phyloP scores from a whole-genome alignment of 192 early-diverging fungal genomes.

The Spinellus fusiger region DNA sequence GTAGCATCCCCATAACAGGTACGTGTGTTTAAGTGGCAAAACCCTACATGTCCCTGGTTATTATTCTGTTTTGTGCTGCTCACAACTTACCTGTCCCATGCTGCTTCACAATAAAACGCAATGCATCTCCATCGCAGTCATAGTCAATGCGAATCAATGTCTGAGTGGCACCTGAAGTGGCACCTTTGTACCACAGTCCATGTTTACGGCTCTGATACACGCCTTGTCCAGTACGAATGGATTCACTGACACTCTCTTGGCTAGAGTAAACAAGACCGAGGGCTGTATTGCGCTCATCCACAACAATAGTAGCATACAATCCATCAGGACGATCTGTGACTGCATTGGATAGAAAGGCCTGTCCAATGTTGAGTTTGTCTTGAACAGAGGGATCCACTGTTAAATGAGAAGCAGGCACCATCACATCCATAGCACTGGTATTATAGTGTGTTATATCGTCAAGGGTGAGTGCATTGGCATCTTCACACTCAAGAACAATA shows the following conservation, averaged over 20 bases:
- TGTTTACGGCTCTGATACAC: conserved; percentile 87
- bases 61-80: background rate
- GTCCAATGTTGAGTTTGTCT: conserved; percentile 43
- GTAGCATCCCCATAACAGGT: conserved; percentile 84
- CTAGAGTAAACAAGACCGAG: conserved; percentile 93
- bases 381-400: conserved; percentile 23
- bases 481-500: conserved; percentile 24
- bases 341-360: conserved; percentile 48
- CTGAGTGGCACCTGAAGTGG: conserved; percentile 94
- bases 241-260: conserved; percentile 72
- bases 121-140: conserved; percentile 89
- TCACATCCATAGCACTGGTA: conserved; percentile 26
- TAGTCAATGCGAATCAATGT: conserved; percentile 64
- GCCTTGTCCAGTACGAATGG: conserved; percentile 72
- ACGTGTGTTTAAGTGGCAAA: conserved; percentile 88
- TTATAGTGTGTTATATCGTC: conserved; percentile 31
- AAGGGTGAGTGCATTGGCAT: conserved; percentile 10
- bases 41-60: conserved; percentile 44
- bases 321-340: conserved; percentile 88
- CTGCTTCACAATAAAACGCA: conserved; percentile 85
- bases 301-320: conserved; percentile 87
- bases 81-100: conserved; percentile 57
- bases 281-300: conserved; percentile 82
- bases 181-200: conserved; percentile 95
- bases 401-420: conserved; percentile 24